These are phyloP conservation scores for Leccinum ochraceum DNA, from an alignment of 768 basidiomycete species.

Conservation along the genomic window DNA sequence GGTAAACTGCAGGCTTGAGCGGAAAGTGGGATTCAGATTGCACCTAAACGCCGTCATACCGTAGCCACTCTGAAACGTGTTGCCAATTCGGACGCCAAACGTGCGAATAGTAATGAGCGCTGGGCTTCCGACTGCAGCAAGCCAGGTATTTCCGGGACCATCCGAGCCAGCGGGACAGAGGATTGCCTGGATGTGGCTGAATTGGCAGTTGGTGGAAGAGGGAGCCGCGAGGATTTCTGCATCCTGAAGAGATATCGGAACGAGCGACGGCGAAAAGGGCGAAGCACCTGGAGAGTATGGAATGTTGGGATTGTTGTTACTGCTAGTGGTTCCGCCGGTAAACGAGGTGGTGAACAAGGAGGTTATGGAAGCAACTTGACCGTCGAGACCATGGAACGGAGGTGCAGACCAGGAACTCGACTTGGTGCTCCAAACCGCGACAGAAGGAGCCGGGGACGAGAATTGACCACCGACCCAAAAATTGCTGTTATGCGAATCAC, in stretches of 20 bases:
- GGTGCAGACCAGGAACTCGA: slow-evolving; percentile 71
- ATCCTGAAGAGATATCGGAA: slow-evolving; percentile 70
- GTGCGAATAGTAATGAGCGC: slow-evolving; percentile 77
- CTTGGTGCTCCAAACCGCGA: slow-evolving; percentile 71
- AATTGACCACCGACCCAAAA: slow-evolving; percentile 83
- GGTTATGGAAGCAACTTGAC: slow-evolving; percentile 73
- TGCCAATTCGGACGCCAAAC: slow-evolving; percentile 89
- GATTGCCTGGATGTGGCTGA: slow-evolving; percentile 64
- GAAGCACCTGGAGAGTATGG: slow-evolving; percentile 81
- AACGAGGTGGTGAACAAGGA: slow-evolving; percentile 80
- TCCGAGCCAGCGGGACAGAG: slow-evolving; percentile 87
- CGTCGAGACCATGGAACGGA: slow-evolving; percentile 78
- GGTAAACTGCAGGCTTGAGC: slow-evolving; percentile 1
- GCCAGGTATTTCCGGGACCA: slow-evolving; percentile 82
- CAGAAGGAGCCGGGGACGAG: slow-evolving; percentile 61
- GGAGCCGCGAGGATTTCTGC: slow-evolving; percentile 62
- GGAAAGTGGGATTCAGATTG: neutral
- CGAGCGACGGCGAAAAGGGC: slow-evolving; percentile 87
- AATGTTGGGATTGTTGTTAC: slow-evolving; percentile 81
- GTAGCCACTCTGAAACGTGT: slow-evolving; percentile 79
- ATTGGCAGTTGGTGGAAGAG: slow-evolving; percentile 58
- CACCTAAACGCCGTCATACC: slow-evolving; percentile 91
- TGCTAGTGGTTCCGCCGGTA: slow-evolving; percentile 48
- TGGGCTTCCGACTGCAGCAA: slow-evolving; percentile 66
- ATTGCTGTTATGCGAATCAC: slow-evolving; percentile 63